phyloP scores from a whole-genome alignment of 176 grass and related monocot species.

The Musa itinerans region DNA sequence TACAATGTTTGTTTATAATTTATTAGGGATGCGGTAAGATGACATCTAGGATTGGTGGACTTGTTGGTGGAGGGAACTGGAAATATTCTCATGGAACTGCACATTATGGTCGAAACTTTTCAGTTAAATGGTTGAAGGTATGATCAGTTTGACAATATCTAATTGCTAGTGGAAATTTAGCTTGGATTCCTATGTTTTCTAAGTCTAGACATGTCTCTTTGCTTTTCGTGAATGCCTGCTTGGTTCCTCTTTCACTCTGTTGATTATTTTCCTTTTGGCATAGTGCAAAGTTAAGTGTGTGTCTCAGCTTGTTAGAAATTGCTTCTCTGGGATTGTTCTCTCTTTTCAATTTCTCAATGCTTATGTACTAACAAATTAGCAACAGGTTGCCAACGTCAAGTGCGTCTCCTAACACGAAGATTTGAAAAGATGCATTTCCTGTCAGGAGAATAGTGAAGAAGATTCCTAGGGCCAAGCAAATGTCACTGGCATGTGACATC shows the following conservation, averaged over 20 bases:
- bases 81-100: slow-evolving; percentile 98
- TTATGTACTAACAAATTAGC: neutral
- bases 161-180: neutral
- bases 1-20: slow-evolving; percentile 7
- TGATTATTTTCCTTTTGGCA: neutral
- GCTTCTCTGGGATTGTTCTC: neutral
- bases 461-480: no score
- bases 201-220: neutral
- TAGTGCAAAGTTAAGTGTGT: neutral
- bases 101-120: slow-evolving; percentile 94
- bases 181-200: neutral
- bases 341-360: neutral
- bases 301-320: neutral
- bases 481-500: no score
- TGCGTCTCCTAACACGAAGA: no score
- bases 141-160: slow-evolving; percentile 12
- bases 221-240: neutral
- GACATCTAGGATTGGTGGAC: slow-evolving; percentile 93
- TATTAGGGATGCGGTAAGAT: slow-evolving; percentile 94
- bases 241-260: neutral
- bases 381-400: no score
- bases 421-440: no score
- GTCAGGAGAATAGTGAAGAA: no score
- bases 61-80: slow-evolving; percentile 95
- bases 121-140: slow-evolving; percentile 98